These are phyloP conservation scores for Centaurea solstitialis DNA, from an alignment of 129 eudicot genomes.

Conservation along the genomic window DNA sequence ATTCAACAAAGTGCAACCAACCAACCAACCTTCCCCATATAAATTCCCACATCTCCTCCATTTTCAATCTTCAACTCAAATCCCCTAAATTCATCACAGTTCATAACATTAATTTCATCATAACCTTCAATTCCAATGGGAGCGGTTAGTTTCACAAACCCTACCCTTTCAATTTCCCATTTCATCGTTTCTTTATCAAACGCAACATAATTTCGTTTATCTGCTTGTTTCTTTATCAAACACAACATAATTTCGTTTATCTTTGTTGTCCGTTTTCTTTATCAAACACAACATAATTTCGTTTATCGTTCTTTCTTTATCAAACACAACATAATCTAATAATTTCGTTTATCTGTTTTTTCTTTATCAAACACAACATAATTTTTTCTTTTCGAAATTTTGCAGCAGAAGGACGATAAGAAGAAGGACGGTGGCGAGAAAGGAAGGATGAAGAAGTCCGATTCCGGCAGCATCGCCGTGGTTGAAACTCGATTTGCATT, in stretches of 20 bases:
- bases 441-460: constrained; percentile 43
- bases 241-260: neutral
- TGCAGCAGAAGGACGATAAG: constrained; percentile 38
- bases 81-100: neutral
- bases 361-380: too few relatives aligned
- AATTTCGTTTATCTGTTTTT: too few relatives aligned
- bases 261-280: too few relatives aligned
- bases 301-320: too few relatives aligned
- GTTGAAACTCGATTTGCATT: constrained; percentile 88
- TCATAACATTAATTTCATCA: neutral
- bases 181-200: neutral
- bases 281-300: neutral
- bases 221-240: neutral
- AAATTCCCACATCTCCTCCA: neutral
- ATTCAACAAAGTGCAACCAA: neutral
- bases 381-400: neutral
- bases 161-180: neutral
- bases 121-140: constrained; percentile 40
- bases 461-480: constrained; percentile 30
- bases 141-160: constrained; percentile 30
- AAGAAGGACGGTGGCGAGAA: constrained; percentile 47
- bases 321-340: neutral
- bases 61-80: neutral
- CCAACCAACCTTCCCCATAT: neutral
- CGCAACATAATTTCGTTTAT: neutral